These are phyloP conservation scores for Botryotinia narcissicola DNA, from an alignment of 2,329 filamentous ascomycete species.

Conservation along the genomic window DNA sequence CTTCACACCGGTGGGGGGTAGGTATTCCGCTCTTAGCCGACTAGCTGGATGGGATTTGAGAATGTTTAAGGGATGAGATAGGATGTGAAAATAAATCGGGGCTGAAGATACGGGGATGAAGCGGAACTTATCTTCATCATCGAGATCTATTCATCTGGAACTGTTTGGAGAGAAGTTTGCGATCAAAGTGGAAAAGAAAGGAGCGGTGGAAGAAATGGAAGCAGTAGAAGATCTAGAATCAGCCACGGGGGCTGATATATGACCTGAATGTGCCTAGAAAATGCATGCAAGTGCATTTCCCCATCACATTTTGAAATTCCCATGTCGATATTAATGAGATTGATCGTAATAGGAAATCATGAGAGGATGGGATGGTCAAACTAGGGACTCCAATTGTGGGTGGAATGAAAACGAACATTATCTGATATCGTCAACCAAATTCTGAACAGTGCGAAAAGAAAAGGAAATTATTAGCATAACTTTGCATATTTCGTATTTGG, in stretches of 20 bases:
- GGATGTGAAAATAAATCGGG: not conserved
- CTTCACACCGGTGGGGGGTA: not conserved
- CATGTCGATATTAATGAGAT: not conserved
- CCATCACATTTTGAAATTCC: not conserved
- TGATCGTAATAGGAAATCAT: not conserved
- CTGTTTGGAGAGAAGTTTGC: not conserved
- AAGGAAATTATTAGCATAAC: not conserved
- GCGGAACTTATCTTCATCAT: not conserved
- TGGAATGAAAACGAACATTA: not conserved
- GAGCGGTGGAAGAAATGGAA: not conserved
- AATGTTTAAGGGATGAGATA: not conserved
- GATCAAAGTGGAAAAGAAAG: not conserved
- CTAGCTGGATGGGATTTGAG: not conserved
- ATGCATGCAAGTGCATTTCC: not conserved
- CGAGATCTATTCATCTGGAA: not conserved
- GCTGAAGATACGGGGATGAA: not conserved
- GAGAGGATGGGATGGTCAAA: not conserved
- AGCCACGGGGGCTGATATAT: not conserved
- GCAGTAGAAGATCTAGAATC: not conserved
- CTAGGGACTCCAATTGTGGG: not conserved
- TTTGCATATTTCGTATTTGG: not conserved
- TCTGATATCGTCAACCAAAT: constrained; percentile 1
- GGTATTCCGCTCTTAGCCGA: not conserved
- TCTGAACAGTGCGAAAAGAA: not conserved
- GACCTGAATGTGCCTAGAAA: not conserved